These are phyloP conservation scores for Penstemon eatonii DNA, from an alignment of 257 asterid species.

Conservation along the genomic window DNA sequence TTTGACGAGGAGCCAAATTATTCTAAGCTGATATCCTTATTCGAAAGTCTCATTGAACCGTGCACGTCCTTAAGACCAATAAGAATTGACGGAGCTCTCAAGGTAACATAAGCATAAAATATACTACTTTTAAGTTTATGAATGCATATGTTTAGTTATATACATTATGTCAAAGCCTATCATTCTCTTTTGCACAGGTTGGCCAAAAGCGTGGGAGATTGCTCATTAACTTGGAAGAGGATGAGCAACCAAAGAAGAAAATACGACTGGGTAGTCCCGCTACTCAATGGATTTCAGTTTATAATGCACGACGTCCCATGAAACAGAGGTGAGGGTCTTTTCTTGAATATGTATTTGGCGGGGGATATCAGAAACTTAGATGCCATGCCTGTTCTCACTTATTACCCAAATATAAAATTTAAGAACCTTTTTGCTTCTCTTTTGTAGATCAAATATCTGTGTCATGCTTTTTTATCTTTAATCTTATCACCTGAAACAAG, in stretches of 20 bases:
- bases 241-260: slow-evolving; percentile 99
- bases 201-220: slow-evolving; percentile 94
- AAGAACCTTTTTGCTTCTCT: no score
- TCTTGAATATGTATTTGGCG: slow-evolving; percentile 3
- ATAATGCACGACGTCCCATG: slow-evolving; percentile 96
- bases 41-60: slow-evolving; percentile 91
- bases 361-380: not conserved
- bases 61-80: slow-evolving; percentile 81
- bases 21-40: slow-evolving; percentile 74
- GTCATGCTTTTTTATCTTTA: not conserved
- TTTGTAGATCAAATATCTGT: no score
- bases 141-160: not conserved
- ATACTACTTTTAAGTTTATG: not conserved
- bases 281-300: slow-evolving; percentile 92
- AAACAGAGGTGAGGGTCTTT: slow-evolving; percentile 69
- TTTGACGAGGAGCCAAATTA: slow-evolving; percentile 99
- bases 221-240: slow-evolving; percentile 89
- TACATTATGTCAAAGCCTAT: not conserved
- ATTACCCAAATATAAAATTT: not conserved
- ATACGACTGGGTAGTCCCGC: slow-evolving; percentile 96
- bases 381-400: not conserved
- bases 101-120: slow-evolving; percentile 44
- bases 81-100: slow-evolving; percentile 95
- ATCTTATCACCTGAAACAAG: not conserved
- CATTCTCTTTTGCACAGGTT: slow-evolving; percentile 31